Conservation (phyloP, 306 rosid genomes). For the Albizia julibrissin region DNA sequence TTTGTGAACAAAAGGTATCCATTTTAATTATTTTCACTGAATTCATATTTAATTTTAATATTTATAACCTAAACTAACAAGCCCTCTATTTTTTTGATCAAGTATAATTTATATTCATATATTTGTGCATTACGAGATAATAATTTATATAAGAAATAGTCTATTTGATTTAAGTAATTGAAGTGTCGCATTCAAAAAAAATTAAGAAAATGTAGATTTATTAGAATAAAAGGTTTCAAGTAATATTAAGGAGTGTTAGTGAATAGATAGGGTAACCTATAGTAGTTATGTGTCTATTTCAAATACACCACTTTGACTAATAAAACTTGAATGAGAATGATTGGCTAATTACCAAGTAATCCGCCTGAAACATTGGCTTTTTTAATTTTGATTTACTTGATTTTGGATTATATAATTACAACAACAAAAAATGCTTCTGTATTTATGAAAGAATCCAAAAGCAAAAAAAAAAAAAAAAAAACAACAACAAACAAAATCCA, state of each 20-base stretch:
- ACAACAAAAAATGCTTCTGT: not conserved
- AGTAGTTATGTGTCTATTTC: constrained; percentile 8
- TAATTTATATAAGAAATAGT: not conserved
- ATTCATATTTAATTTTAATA: no score
- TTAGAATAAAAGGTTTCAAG: not conserved
- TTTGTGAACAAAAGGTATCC: no score
- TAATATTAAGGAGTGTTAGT: not conserved
- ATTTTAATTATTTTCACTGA: no score
- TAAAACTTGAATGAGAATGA: not conserved
- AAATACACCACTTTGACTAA: not conserved
- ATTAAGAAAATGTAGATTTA: not conserved
- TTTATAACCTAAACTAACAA: no score
- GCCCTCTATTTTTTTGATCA: no score
- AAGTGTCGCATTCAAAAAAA: not conserved
- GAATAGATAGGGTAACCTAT: not conserved
- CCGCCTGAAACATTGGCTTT: constrained; percentile 1
- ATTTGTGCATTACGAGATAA: not conserved
- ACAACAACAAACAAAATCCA: not conserved
- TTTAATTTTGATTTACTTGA: not conserved
- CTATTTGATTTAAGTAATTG: not conserved
- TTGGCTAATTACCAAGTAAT: constrained; percentile 4
- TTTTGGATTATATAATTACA: not conserved
- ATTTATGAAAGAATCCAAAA: not conserved
- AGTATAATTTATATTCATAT: not conserved
- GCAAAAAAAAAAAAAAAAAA: not conserved